Conservation (phyloP, 805 yeast genomes). For the Komagataella kurtzmanii region DNA sequence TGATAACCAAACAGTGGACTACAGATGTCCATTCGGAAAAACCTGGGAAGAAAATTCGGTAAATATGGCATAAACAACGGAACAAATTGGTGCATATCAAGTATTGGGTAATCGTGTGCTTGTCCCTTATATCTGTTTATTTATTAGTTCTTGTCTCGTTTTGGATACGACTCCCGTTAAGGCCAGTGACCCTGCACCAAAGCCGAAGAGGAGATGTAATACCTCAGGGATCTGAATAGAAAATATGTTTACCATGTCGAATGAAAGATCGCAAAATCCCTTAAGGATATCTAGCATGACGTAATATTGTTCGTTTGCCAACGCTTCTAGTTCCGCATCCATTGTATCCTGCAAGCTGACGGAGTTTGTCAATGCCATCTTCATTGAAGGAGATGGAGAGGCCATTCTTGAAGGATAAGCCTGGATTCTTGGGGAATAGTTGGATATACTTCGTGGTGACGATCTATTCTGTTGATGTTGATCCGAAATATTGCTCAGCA, state of each 20-base stretch:
- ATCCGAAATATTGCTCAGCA: slow-evolving; percentile 6
- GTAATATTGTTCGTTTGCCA: slow-evolving; percentile 21
- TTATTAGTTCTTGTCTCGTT: background rate
- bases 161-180: slow-evolving; percentile 8
- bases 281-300: slow-evolving; percentile 26
- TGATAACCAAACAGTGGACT: background rate
- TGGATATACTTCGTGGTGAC: background rate
- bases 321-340: slow-evolving; percentile 15
- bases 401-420: background rate
- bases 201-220: slow-evolving; percentile 16
- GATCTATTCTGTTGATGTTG: background rate
- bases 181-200: slow-evolving; percentile 18
- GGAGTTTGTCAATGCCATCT: slow-evolving; percentile 1
- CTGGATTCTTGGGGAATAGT: background rate
- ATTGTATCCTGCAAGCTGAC: background rate
- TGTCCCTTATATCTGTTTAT: background rate
- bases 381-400: slow-evolving; percentile 1
- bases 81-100: background rate
- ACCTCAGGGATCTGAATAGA: slow-evolving; percentile 18
- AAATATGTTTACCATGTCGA: slow-evolving; percentile 33
- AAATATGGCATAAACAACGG: background rate
- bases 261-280: slow-evolving; percentile 30
- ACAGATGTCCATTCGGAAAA: background rate
- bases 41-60: background rate
- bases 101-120: background rate